Evolutionary conservation across 768 basidiomycete species (phyloP), one percentile per base, ranked within the genome.

Genomic region (Sarcodon sp.): DNA sequence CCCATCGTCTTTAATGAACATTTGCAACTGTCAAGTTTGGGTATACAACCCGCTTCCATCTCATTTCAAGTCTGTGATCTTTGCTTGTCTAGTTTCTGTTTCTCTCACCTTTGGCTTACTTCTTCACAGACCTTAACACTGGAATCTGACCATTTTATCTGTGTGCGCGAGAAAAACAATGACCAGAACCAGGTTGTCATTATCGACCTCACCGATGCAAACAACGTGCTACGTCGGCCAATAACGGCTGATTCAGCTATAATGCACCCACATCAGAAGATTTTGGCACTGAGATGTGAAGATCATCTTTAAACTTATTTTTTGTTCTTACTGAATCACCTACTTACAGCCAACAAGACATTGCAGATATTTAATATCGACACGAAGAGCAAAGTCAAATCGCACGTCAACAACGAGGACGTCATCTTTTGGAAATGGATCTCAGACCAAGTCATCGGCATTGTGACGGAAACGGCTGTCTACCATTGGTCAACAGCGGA

Each of bases 351-450:
- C 54, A 82, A 75, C 51, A 87, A 92, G 41, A 96, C 93, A 53
- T 76, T 99, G 27, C 96, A 99, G 65, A 80, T 98, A 52, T 99
- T 98, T 73, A 94, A 98, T 66, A 89, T 99, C 55, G 93, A 94
- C 55, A 85, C 87, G 8, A 98, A 98, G 72, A 83, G 87, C 62
- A 98, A 98, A 71, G 88, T 99, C 66, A 94, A 94, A 61, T 88
- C 93, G 27, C 91, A 98, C 61, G 71, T 81, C 51, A 96, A 83
- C 71, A 85, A 79, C 61, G 92, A 97, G 61, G 94, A 99, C 61
- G 75, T 96, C 46, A 82, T 90, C 21, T 99, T 96, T 68, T 99
- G 96, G 96, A 97, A 96, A 63, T 99, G 96, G 96, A 80, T 97
- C 35, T 86, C 83, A 43, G 84, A 90, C 52, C 78, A 80, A 13